A percentile compares a stretch with the other conserved stretches of the same genome.
These are phyloP conservation scores for Stropharia rugosoannulata DNA, from an alignment of 768 basidiomycete species.

Conservation along the genomic window DNA sequence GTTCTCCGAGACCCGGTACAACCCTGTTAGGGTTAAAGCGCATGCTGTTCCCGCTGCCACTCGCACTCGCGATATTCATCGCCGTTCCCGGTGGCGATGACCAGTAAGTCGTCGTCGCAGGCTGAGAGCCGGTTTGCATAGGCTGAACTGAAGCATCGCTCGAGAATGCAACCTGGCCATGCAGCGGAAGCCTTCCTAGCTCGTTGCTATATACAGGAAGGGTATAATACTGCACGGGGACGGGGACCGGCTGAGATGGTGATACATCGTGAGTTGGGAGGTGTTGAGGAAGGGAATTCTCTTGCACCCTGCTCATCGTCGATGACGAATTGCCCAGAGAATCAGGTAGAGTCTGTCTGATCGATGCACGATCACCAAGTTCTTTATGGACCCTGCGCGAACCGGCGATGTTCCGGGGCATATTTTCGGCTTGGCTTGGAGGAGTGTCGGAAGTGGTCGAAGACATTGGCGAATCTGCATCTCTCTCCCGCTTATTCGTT, in stretches of 20 bases:
- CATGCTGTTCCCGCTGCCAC: neutral
- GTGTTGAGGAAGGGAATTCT: neutral
- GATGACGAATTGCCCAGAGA: too few species aligned
- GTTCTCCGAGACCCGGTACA: neutral
- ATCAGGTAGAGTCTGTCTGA: neutral
- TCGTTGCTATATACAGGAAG: slow-evolving; percentile 65
- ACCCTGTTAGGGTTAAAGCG: neutral
- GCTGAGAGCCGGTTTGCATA: slow-evolving; percentile 2
- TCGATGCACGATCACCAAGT: neutral
- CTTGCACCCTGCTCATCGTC: neutral
- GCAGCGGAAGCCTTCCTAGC: slow-evolving; percentile 50
- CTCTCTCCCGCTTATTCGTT: slow-evolving; percentile 63
- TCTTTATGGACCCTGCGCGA: slow-evolving; percentile 17
- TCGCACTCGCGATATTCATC: neutral
- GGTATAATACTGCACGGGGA: slow-evolving; percentile 21
- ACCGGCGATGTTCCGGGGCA: slow-evolving; percentile 36
- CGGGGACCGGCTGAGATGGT: slow-evolving; percentile 2
- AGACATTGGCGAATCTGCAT: slow-evolving; percentile 47
- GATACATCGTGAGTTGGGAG: slow-evolving; percentile 4
- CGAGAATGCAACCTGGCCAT: slow-evolving; percentile 29
- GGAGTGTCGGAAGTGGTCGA: slow-evolving; percentile 12
- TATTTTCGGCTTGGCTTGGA: slow-evolving; percentile 10
- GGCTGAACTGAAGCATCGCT: slow-evolving; percentile 8
- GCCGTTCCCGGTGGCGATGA: neutral
- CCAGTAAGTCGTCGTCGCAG: slow-evolving; percentile 6